These are phyloP conservation scores for Nitzschia inconspicua DNA, from an alignment of 108 stramenopile genomes.

Conservation along the genomic window DNA sequence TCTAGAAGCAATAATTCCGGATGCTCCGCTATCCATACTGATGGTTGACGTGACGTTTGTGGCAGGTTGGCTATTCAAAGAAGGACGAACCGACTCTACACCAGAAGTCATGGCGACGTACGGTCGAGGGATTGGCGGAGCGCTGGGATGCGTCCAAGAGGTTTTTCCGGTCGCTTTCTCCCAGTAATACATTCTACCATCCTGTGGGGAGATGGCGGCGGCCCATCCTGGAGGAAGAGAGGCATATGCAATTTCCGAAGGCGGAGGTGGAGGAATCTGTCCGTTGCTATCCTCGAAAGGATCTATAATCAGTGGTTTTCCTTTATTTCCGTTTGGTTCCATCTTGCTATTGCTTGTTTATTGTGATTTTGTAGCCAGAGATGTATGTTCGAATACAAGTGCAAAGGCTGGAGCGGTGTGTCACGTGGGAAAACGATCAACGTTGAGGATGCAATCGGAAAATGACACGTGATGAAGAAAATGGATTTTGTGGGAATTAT, in stretches of 20 bases:
- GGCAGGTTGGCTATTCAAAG: not conserved
- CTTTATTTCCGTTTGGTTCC: too few relatives aligned
- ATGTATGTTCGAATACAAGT: too few relatives aligned
- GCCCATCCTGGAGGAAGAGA: constrained; percentile 36
- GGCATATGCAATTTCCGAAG: not conserved
- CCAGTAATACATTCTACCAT: constrained; percentile 37
- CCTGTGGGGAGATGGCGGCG: constrained; percentile 15
- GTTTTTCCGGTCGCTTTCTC: constrained; percentile 28
- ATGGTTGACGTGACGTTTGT: constrained; percentile 18
- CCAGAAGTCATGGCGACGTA: not conserved
- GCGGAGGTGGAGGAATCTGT: constrained; percentile 11
- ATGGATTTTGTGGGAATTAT: too few relatives aligned
- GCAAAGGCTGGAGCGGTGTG: too few relatives aligned
- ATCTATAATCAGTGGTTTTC: too few relatives aligned
- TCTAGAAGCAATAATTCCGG: too few relatives aligned
- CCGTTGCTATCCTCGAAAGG: too few relatives aligned
- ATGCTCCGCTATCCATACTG: constrained; percentile 13
- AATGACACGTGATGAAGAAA: too few relatives aligned
- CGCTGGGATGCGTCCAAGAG: constrained; percentile 32
- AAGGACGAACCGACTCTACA: not conserved
- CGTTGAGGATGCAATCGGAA: too few relatives aligned
- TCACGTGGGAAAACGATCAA: too few relatives aligned
- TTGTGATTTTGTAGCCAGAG: too few relatives aligned
- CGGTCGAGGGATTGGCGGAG: not conserved
- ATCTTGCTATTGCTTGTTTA: too few relatives aligned